Evolutionary conservation across 345 rosid genomes (phyloP), one percentile per base, ranked within the genome.

Genomic region (Excoecaria cochinchinensis): DNA sequence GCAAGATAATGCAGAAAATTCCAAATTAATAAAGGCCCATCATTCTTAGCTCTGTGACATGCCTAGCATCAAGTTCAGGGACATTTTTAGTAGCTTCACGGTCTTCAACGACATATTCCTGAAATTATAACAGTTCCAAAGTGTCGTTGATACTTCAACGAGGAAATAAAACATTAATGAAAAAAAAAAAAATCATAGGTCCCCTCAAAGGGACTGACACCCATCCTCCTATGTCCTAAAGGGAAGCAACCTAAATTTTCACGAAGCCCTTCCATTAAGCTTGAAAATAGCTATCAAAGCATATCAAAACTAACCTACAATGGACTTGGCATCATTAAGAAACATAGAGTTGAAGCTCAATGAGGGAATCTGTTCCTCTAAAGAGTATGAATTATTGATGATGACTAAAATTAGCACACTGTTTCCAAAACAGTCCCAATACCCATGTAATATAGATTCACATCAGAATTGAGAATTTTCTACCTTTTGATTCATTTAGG

Each of bases 41-140:
- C 97, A 95, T 95, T 81, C 92, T 86, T 71, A 95, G 88, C 77
- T 95, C 97, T 44, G 95, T 84, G 73, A 95, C 79, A 82, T 93
- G 99, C 86, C 92, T 86, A 36, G 89, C 88, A 67, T 91, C 98
- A 61, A 95, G 98, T 77, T 89, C 99, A 55, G 93, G 93, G 60
- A 89, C 86, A 73, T 84, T 77, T 86, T 93, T 89, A 79, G 83
- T 72, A 15, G 84, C 84, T 74, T 90, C 98, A 42, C 89, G 88
- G 81, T 95, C 99, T 89, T 93, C 95, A 39, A 95, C 99, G 74
- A 93, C 89, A 75, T 91, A 95, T 76, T 95, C 99, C 99, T 95
- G 87, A 70, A 57, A 78, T 60, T 44, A 65, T 11, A 47, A 42
- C 46, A 72, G 42, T 21, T 21, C 42, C 53, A 25, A 42, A 31